phyloP scores from a whole-genome alignment of 495 filamentous ascomycete genomes.

The Aspergillus kassunensis region DNA sequence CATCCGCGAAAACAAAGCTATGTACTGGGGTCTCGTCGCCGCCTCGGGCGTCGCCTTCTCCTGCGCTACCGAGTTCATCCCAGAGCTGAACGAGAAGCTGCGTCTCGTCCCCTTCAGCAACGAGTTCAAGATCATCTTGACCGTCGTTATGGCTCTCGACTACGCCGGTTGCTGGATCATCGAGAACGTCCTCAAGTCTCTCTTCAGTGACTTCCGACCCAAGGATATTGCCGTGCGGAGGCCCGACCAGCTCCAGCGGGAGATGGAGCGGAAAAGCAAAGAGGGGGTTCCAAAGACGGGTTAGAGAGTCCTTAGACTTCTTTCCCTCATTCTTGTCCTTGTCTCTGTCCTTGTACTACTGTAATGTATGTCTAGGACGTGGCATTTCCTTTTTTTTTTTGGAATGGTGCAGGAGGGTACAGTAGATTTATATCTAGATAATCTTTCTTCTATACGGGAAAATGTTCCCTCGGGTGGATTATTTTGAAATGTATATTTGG shows the following conservation, averaged over 20 bases:
- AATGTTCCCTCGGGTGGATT: too few species aligned
- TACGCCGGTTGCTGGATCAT: slow-evolving; percentile 85
- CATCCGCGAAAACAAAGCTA: slow-evolving; percentile 90
- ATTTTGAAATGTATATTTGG: too few species aligned
- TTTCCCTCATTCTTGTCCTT: too few species aligned
- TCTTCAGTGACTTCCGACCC: slow-evolving; percentile 89
- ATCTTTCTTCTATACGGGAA: too few species aligned
- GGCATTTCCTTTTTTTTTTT: too few species aligned
- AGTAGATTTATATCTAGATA: too few species aligned
- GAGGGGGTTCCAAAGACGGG: too few species aligned
- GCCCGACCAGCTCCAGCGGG: slow-evolving; percentile 79
- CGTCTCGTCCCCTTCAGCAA: slow-evolving; percentile 86
- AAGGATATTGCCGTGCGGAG: slow-evolving; percentile 89
- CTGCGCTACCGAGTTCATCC: slow-evolving; percentile 93
- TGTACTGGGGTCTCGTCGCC: slow-evolving; percentile 93
- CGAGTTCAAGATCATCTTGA: slow-evolving; percentile 88
- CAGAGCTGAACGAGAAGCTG: slow-evolving; percentile 91
- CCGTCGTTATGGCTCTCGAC: slow-evolving; percentile 80
- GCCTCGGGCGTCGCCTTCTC: slow-evolving; percentile 89
- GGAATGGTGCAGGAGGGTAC: too few species aligned
- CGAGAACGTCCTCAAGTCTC: slow-evolving; percentile 78
- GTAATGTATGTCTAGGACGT: too few species aligned
- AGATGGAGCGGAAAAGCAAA: slow-evolving; percentile 60
- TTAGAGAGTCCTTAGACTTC: too few species aligned
- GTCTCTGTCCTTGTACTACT: too few species aligned